Percentiles rank a stretch among this genome's conserved stretches.
Evolutionary conservation across 805 yeast genomes (phyloP).

Genomic region (Yarrowia alimentaria): DNA sequence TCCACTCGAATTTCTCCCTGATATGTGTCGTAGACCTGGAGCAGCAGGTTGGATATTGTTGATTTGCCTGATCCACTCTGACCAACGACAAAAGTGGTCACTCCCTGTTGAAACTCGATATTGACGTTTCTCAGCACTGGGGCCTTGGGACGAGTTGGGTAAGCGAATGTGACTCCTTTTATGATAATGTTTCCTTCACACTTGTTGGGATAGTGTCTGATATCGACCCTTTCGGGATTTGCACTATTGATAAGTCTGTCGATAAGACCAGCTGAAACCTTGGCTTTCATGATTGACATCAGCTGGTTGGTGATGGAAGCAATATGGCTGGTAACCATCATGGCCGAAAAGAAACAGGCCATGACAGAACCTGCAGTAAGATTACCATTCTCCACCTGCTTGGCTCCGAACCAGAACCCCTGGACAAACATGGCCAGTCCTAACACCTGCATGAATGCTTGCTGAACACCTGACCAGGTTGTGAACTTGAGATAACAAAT

Average conservation of each 20-base stretch:
- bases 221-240: neutral
- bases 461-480: conserved; percentile 51
- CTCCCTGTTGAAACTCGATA: conserved; percentile 48
- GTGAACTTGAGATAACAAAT: conserved; percentile 49
- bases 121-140: conserved; percentile 49
- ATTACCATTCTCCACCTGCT: conserved; percentile 53
- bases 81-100: conserved; percentile 70
- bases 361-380: conserved; percentile 62
- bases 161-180: conserved; percentile 48
- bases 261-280: conserved; percentile 52
- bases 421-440: conserved; percentile 78
- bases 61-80: conserved; percentile 94
- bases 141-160: conserved; percentile 54
- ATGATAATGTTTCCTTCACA: neutral
- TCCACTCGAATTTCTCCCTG: conserved; percentile 62
- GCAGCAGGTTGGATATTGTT: conserved; percentile 62
- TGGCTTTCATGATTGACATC: conserved; percentile 66
- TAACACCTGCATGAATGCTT: conserved; percentile 55
- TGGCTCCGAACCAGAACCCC: conserved; percentile 88
- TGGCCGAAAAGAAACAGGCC: conserved; percentile 79
- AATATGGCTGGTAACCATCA: conserved; percentile 64
- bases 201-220: conserved; percentile 2
- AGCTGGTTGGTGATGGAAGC: conserved; percentile 56
- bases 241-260: neutral
- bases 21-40: conserved; percentile 54